Percentiles rank a stretch among this genome's conserved stretches.
Conservation (phyloP, 306 rosid species). For the Cucumis cinereus region DNA sequence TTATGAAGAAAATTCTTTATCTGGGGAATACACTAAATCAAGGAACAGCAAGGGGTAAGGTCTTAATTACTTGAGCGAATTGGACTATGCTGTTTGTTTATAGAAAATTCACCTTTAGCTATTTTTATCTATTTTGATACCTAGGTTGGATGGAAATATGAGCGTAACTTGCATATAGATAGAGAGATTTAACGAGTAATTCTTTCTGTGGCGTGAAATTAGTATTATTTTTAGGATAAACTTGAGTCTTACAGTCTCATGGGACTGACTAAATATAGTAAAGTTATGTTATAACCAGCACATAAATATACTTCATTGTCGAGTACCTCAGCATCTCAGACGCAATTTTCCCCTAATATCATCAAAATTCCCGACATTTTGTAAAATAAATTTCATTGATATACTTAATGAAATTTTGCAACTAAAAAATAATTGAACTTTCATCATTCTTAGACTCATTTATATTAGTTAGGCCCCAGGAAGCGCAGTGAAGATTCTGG, state of each 20-base stretch:
- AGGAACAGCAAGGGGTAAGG: constrained; percentile 97
- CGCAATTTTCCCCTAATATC: too few species aligned
- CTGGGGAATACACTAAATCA: constrained; percentile 91
- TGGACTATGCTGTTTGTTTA: constrained; percentile 3
- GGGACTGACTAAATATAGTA: not conserved
- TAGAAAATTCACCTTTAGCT: not conserved
- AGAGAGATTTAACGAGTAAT: not conserved
- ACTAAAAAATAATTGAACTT: too few species aligned
- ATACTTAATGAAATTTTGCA: too few species aligned
- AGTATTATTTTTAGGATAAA: not conserved
- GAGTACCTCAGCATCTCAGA: too few species aligned
- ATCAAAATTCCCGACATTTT: too few species aligned
- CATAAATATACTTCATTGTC: too few species aligned
- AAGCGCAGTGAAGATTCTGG: too few species aligned
- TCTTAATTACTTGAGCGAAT: constrained; percentile 5
- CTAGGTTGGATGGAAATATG: not conserved
- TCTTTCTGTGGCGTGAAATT: not conserved
- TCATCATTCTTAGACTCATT: too few species aligned
- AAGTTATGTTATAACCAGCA: not conserved
- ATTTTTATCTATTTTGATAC: not conserved
- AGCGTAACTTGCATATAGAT: not conserved
- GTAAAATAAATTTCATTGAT: too few species aligned
- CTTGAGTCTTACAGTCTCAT: not conserved
- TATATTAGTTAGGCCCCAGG: too few species aligned
- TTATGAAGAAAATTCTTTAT: constrained; percentile 75